Percentiles rank a stretch among this genome's conserved stretches.
phyloP scores from a whole-genome alignment of 1,139 yeast species.

The Geotrichum fermentans region DNA sequence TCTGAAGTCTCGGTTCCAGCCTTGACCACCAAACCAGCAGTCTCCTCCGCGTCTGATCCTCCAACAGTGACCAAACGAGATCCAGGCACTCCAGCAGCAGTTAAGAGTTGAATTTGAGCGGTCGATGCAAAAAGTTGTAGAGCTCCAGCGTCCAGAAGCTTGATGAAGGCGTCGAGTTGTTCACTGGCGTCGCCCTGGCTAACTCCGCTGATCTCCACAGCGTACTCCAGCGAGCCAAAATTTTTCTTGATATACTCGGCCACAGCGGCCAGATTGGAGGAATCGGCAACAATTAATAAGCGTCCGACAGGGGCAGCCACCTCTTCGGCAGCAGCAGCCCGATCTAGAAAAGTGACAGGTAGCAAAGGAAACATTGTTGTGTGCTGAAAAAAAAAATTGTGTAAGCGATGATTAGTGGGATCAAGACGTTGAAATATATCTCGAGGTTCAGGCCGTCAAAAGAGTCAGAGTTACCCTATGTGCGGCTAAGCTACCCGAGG shows the following conservation, averaged over 20 bases:
- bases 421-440: neutral
- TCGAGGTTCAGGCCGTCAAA: neutral
- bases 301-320: conserved; percentile 37
- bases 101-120: conserved; percentile 38
- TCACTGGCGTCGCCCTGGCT: conserved; percentile 28
- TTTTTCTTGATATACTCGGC: conserved; percentile 21
- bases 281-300: conserved; percentile 42
- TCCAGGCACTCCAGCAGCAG: conserved; percentile 55
- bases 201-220: conserved; percentile 37
- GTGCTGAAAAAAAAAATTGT: neutral
- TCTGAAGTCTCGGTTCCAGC: conserved; percentile 25
- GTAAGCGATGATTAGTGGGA: neutral
- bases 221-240: conserved; percentile 39
- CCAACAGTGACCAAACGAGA: conserved; percentile 48
- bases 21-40: conserved; percentile 26
- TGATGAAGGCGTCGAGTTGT: conserved; percentile 47
- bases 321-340: conserved; percentile 28
- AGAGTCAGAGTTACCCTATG: conserved; percentile 12
- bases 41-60: conserved; percentile 24
- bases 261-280: conserved; percentile 33
- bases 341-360: conserved; percentile 38
- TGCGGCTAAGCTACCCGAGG: conserved; percentile 6
- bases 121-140: conserved; percentile 46
- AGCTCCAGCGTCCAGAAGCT: conserved; percentile 65
- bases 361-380: conserved; percentile 41